These are phyloP conservation scores for Cinnamomum micranthum DNA, from an alignment of 164 flowering plant species.

Conservation along the genomic window DNA sequence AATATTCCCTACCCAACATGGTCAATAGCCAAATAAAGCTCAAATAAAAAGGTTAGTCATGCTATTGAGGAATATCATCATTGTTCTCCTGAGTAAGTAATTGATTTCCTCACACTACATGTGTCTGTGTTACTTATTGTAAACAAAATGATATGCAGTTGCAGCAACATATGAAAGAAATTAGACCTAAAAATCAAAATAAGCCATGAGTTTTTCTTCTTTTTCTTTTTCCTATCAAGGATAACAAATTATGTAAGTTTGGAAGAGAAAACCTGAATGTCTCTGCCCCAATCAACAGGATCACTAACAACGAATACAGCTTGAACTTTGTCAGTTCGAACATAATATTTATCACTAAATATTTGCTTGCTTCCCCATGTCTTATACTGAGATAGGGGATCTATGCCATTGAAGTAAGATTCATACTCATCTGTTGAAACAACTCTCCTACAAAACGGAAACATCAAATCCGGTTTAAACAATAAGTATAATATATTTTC, in stretches of 20 bases:
- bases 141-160: no score
- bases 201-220: no score
- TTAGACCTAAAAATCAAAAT: background rate
- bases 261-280: constrained; percentile 64
- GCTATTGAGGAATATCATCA: no score
- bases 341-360: constrained; percentile 17
- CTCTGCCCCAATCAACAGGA: constrained; percentile 92
- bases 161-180: background rate
- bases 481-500: background rate
- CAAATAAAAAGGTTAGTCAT: no score
- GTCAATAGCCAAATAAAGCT: no score
- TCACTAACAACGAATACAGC: constrained; percentile 86
- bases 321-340: constrained; percentile 50
- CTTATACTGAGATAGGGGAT: constrained; percentile 70
- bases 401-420: constrained; percentile 67
- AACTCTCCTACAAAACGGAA: constrained; percentile 48
- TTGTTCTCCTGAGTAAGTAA: no score
- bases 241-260: background rate
- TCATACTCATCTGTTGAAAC: constrained; percentile 79
- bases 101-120: no score
- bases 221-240: no score
- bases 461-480: background rate
- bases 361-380: constrained; percentile 38
- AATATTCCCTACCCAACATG: no score
- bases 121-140: no score